Base-by-base conservation (phyloP, 2,329 filamentous ascomycete species). In the Penicillium psychrosexuale region DNA sequence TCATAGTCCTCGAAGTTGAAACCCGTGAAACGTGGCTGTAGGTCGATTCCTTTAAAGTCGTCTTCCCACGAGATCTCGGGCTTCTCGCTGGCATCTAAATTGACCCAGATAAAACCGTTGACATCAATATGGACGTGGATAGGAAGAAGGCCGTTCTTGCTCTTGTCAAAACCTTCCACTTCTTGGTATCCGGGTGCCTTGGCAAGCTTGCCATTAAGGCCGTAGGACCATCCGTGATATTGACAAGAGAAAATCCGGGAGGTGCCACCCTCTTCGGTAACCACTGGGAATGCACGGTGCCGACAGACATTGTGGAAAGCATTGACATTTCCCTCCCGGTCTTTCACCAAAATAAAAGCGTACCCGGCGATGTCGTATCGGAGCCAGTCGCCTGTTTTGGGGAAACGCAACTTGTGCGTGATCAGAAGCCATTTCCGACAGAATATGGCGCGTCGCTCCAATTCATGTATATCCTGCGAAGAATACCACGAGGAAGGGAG, bases 391-490 rank as follows among this genome's bases (percentile, higher is more conserved):
- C 84, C 84, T 7, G 75, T 62, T 46, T 82, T 78, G 54, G 69
- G 64, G 27, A 86, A 70, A 46, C 83, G 75, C 44, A 73, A 69
- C 58, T 77, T 61, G 54, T 74, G 72, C 11, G 70, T 72, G 8
- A 68, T 67, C 15, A 71, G 63, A 12, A 74, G 62, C 72, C 72
- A 74, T 74, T 73, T 84, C 77, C 44, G 82, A 34, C 81, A 83
- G 66, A 83, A 84, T 63, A 83, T 80, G 45, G 80, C 79, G 7
- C 81, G 77, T 33, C 79, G 70, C 66, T 84, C 82, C 1, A 84
- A 78, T 62, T 83, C 76, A 61, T 80, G 83, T 71, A 83, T 59
- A 46, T 66, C 63, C 40, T 57, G 56, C 0, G 64, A 66, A 3
- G 59, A 66, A 53, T 79, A 83, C 81, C 80, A 83, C 9, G 76